Base-by-base conservation (phyloP, 495 filamentous ascomycete species). In the Daldinia loculata region DNA sequence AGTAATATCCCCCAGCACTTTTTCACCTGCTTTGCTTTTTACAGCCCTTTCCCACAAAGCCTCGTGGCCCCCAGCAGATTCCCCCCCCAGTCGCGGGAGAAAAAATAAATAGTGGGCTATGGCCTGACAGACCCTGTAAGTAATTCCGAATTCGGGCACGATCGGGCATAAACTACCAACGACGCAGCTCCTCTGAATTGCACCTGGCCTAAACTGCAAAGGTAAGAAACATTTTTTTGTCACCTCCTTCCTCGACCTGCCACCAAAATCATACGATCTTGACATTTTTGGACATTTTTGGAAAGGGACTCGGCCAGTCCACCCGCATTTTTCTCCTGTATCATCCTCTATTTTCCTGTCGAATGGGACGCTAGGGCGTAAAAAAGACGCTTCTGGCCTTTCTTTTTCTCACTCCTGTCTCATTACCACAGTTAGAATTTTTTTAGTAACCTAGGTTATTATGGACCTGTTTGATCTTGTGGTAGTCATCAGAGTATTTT, bases 101-200 rank as follows among this genome's bases (percentile, higher is more conserved):
- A 63, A 66, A 66, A 74, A 74, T 39, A 74, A 74, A 74, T 50
- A 74, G 71, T 74, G 71, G 71, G 66, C 36, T 63, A 66, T 74
- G 71, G 71, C 67, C 57, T 74, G 71, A 74, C 67, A 58, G 12
- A 39, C 61, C 71, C 71, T 67, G 67, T 72, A 68, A 72, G 65
- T 56, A 14, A 60, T 69, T 65, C 71, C 71, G 58, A 66, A 70
- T 66, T 70, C 66, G 71, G 71, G 62, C 63, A 66, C 36, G 57
- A 63, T 74, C 71, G 66, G 71, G 71, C 66, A 56, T 66, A 57
- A 69, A 63, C 26, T 57, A 50, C 61, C 66, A 69, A 67, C 56
- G 66, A 70, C 50, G 62, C 30, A 57, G 57, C 66, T 74, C 61
- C 61, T 55, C 41, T 61, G 34, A 57, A 43, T 53, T 51, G 57